These are phyloP conservation scores for Fusarium nanum DNA, from an alignment of 2,329 filamentous ascomycete genomes.

Conservation along the genomic window DNA sequence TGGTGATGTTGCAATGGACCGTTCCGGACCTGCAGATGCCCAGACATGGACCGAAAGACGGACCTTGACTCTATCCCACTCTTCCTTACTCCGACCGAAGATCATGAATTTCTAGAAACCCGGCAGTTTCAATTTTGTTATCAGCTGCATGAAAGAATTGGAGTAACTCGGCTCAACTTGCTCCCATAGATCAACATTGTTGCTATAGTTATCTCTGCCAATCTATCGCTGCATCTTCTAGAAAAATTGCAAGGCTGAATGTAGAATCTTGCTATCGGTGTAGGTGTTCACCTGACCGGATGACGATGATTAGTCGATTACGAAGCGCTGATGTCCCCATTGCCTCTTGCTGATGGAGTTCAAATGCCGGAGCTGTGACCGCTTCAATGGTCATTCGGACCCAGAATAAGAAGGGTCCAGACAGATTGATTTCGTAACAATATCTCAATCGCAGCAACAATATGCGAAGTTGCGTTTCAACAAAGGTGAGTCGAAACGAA, in stretches of 20 bases:
- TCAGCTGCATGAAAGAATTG: not conserved
- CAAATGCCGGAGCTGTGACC: slow-evolving; percentile 15
- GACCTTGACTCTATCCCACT: not conserved
- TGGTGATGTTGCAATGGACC: slow-evolving; percentile 23
- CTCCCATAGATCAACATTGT: not conserved
- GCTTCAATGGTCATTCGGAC: slow-evolving; percentile 8
- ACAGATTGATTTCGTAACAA: slow-evolving; percentile 23
- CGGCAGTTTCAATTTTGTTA: slow-evolving; percentile 5
- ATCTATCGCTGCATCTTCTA: not conserved
- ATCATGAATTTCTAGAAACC: slow-evolving; percentile 21
- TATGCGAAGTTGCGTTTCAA: not conserved
- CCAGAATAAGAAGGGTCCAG: not conserved
- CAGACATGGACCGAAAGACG: slow-evolving; percentile 5
- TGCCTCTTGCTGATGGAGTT: slow-evolving; percentile 5
- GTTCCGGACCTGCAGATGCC: slow-evolving; percentile 33
- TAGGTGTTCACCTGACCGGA: slow-evolving; percentile 15
- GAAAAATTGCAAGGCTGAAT: not conserved
- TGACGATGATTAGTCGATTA: not conserved
- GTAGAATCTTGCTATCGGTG: slow-evolving; percentile 6
- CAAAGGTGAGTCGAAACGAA: slow-evolving; percentile 2
- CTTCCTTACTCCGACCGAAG: not conserved
- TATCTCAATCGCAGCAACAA: slow-evolving; percentile 8
- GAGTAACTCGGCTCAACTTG: slow-evolving; percentile 17
- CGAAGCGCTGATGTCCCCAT: slow-evolving; percentile 5
- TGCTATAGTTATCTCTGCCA: not conserved